Evolutionary conservation across 768 basidiomycete genomes (phyloP).

Genomic region (Daedaleopsis nitida): DNA sequence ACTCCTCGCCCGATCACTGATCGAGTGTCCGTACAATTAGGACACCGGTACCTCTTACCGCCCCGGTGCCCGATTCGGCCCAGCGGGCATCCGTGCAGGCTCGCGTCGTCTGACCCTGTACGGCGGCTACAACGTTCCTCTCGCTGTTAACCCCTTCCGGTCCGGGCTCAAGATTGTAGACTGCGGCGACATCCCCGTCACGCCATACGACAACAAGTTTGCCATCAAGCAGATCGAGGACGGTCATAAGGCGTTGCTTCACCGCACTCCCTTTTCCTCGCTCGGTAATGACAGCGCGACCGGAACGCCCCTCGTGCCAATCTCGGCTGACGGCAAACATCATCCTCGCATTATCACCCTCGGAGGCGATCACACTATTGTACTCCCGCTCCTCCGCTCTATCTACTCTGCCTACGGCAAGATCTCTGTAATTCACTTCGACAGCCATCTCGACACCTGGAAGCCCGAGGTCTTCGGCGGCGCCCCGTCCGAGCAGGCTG

Average conservation of each 20-base stretch:
- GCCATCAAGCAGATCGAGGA: conserved; percentile 77
- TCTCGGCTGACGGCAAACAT: conserved; percentile 68
- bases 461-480: conserved; percentile 76
- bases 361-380: conserved; percentile 89
- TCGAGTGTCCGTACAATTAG: conserved; percentile 32
- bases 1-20: neutral
- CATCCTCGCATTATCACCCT: conserved; percentile 83
- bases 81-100: conserved; percentile 79
- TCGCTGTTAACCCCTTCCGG: conserved; percentile 71
- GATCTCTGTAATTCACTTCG: conserved; percentile 85
- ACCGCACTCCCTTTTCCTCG: conserved; percentile 60
- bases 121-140: conserved; percentile 79
- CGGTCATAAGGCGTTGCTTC: conserved; percentile 71
- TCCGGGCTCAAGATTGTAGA: conserved; percentile 71
- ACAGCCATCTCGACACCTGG: conserved; percentile 84
- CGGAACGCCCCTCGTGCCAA: conserved; percentile 55
- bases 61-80: conserved; percentile 85
- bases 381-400: conserved; percentile 64
- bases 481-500: conserved; percentile 68
- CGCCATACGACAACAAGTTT: conserved; percentile 73
- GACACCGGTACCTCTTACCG: conserved; percentile 78
- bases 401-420: conserved; percentile 77
- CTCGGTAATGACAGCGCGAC: conserved; percentile 65
- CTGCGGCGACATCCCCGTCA: conserved; percentile 79
- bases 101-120: conserved; percentile 74